phyloP scores from a whole-genome alignment of 495 filamentous ascomycete genomes.

The Lasiosphaeria miniovina region DNA sequence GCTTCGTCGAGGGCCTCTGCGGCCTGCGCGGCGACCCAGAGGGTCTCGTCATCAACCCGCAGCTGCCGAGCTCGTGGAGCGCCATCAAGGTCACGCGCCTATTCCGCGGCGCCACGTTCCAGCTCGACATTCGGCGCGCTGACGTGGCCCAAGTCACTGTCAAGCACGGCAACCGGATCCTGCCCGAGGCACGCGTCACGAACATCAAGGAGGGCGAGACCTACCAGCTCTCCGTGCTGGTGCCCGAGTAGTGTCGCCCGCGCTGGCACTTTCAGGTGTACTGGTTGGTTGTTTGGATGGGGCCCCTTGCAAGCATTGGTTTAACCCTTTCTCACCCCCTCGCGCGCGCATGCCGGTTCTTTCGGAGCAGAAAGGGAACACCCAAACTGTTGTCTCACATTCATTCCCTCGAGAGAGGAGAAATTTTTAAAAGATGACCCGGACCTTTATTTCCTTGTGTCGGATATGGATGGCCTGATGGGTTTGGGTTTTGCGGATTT shows the following conservation, averaged over 20 bases:
- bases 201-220: constrained; percentile 37
- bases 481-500: background rate
- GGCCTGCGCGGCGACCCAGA: constrained; percentile 48
- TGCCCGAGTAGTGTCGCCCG: constrained; percentile 26
- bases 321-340: background rate
- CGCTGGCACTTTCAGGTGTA: background rate
- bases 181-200: constrained; percentile 39
- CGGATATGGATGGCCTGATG: background rate
- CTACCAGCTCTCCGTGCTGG: constrained; percentile 40
- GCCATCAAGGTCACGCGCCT: constrained; percentile 45
- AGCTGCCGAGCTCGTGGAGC: constrained; percentile 49
- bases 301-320: too few relatives aligned
- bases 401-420: background rate
- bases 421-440: background rate
- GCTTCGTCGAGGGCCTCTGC: constrained; percentile 53
- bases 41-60: constrained; percentile 45
- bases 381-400: background rate
- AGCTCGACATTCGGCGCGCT: constrained; percentile 42
- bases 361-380: background rate
- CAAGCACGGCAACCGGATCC: constrained; percentile 27
- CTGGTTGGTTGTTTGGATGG: background rate
- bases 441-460: background rate
- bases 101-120: constrained; percentile 52
- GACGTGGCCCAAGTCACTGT: constrained; percentile 44
- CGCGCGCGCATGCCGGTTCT: background rate